Conservation (phyloP, 2,329 filamentous ascomycete genomes). For the Paramyrothecium roridum region DNA sequence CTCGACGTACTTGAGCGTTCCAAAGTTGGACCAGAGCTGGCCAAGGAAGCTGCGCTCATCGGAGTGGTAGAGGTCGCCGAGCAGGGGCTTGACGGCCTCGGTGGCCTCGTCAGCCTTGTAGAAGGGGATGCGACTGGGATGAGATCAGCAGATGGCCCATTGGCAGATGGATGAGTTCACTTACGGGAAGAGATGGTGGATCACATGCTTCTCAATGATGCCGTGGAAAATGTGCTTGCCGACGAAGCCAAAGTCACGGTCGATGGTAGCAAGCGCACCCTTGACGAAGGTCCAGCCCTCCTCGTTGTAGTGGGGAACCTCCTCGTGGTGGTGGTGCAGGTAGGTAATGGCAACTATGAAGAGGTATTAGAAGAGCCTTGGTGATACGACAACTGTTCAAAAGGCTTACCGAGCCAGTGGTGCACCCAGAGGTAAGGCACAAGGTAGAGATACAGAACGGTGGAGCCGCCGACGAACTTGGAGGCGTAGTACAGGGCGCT, state of each 20-base stretch:
- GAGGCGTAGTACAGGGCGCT: slow-evolving; percentile 49
- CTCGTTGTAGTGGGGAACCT: slow-evolving; percentile 35
- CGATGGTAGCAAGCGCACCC: slow-evolving; percentile 58
- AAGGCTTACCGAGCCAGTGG: slow-evolving; percentile 61
- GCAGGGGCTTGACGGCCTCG: slow-evolving; percentile 74
- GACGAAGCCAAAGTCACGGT: slow-evolving; percentile 61
- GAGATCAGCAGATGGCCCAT: background rate
- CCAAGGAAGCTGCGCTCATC: slow-evolving; percentile 23
- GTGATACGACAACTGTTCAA: background rate
- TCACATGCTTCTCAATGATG: slow-evolving; percentile 58
- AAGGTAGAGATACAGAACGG: slow-evolving; percentile 56
- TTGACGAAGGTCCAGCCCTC: slow-evolving; percentile 59
- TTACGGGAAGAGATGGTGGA: slow-evolving; percentile 54
- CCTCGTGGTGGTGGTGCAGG: slow-evolving; percentile 67
- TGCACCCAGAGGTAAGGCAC: slow-evolving; percentile 69
- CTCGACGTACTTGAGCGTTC: slow-evolving; percentile 24
- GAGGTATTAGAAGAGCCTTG: slow-evolving; percentile 14
- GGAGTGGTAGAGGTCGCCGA: slow-evolving; percentile 83
- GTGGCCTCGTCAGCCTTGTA: slow-evolving; percentile 53
- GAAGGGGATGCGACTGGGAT: slow-evolving; percentile 24
- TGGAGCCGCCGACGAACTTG: slow-evolving; percentile 52
- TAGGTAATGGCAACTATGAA: slow-evolving; percentile 66
- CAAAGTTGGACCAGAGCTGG: slow-evolving; percentile 22
- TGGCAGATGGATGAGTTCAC: slow-evolving; percentile 1
- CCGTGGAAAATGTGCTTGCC: slow-evolving; percentile 61